Percentiles rank a stretch among this genome's conserved stretches.
Evolutionary conservation across 768 basidiomycete genomes (phyloP).

Genomic region (Amanita phalloides): DNA sequence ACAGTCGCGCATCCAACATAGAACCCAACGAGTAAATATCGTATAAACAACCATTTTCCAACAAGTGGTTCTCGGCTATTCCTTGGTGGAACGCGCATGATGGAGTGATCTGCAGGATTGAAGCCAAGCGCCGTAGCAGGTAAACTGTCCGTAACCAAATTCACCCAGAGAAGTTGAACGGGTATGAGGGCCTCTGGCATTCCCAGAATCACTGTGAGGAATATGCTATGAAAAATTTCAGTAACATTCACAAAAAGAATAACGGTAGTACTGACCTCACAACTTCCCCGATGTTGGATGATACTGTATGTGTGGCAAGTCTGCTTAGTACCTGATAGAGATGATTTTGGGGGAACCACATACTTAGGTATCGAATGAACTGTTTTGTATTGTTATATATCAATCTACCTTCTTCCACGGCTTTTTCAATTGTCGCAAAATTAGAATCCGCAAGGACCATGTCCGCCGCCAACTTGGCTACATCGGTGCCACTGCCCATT

Average conservation of each 20-base stretch:
- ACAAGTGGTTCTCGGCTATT: slow-evolving; percentile 87
- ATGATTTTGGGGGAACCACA: slow-evolving; percentile 17
- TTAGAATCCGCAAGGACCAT: slow-evolving; percentile 98
- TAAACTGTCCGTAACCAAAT: slow-evolving; percentile 92
- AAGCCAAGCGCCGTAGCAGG: slow-evolving; percentile 97
- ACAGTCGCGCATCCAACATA: slow-evolving; percentile 96
- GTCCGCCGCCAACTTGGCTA: slow-evolving; percentile 95
- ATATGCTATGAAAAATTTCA: slow-evolving; percentile 50
- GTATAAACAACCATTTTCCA: slow-evolving; percentile 89
- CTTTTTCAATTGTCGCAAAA: slow-evolving; percentile 93
- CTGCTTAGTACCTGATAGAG: slow-evolving; percentile 1
- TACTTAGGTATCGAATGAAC: slow-evolving; percentile 97
- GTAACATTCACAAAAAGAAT: not conserved
- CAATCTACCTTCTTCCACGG: slow-evolving; percentile 93
- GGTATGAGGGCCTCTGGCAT: slow-evolving; percentile 99
- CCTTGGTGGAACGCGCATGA: slow-evolving; percentile 92
- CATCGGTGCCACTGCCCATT: slow-evolving; percentile 98
- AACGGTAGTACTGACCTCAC: slow-evolving; percentile 39
- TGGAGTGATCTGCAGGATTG: slow-evolving; percentile 93
- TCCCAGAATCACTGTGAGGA: slow-evolving; percentile 91
- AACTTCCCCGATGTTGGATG: slow-evolving; percentile 96
- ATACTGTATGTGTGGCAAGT: slow-evolving; percentile 35
- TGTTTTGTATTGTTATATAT: slow-evolving; percentile 99
- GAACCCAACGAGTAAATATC: slow-evolving; percentile 86
- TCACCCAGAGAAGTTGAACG: slow-evolving; percentile 97